Evolutionary conservation across 164 flowering plant species (phyloP).

Genomic region (Warburgia ugandensis): DNA sequence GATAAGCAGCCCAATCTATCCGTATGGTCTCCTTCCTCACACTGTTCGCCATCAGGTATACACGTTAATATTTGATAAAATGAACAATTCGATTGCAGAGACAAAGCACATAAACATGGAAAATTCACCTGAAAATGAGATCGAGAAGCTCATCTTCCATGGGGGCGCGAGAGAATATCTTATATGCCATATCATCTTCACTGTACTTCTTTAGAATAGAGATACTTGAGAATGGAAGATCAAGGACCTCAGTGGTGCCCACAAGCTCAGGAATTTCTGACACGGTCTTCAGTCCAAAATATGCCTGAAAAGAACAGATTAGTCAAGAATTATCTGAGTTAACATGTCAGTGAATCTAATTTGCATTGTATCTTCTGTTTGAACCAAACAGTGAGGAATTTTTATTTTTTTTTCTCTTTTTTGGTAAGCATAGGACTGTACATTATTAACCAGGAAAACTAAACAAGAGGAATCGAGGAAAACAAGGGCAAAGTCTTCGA

Average conservation of each 20-base stretch:
- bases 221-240: conserved; percentile 71
- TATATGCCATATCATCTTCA: conserved; percentile 56
- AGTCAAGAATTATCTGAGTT: too few relatives aligned
- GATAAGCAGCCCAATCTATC: conserved; percentile 92
- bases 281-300: conserved; percentile 49
- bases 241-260: conserved; percentile 65
- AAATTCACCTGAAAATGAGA: conserved; percentile 63
- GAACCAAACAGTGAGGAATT: too few relatives aligned
- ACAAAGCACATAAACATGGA: not conserved
- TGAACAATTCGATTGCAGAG: too few relatives aligned
- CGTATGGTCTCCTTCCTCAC: conserved; percentile 52
- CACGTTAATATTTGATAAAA: not conserved
- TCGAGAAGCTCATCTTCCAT: conserved; percentile 64
- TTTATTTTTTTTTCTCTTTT: too few relatives aligned
- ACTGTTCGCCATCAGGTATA: conserved; percentile 26
- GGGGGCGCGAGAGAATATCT: conserved; percentile 72
- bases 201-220: conserved; percentile 61
- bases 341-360: too few relatives aligned
- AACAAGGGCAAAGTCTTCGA: not conserved
- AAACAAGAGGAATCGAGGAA: too few relatives aligned
- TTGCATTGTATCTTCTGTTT: too few relatives aligned
- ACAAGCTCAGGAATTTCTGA: conserved; percentile 71
- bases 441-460: too few relatives aligned
- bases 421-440: too few relatives aligned
- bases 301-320: conserved; percentile 31